phyloP scores from a whole-genome alignment of 2,329 filamentous ascomycete species.

The Paracorniculantispora psalliotae region DNA sequence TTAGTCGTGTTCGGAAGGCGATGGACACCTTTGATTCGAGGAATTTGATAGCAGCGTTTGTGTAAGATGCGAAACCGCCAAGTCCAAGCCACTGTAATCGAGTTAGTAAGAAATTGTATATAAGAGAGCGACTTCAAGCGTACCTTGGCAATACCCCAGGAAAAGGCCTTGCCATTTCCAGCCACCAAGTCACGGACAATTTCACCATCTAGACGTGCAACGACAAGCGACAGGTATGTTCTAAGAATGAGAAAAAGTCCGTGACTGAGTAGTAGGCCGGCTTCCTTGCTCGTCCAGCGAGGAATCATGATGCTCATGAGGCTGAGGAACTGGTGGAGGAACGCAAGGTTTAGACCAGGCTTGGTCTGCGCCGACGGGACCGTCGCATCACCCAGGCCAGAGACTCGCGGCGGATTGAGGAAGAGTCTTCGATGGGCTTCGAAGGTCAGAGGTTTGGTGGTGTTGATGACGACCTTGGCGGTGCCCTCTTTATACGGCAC shows the following conservation, averaged over 20 bases:
- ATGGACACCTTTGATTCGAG: slow-evolving; percentile 97
- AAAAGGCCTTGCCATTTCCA: slow-evolving; percentile 81
- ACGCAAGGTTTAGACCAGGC: slow-evolving; percentile 89
- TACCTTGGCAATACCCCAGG: slow-evolving; percentile 80
- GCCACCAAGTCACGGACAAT: slow-evolving; percentile 96
- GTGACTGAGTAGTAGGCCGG: slow-evolving; percentile 82
- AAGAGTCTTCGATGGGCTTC: slow-evolving; percentile 94
- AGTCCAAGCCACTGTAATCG: slow-evolving; percentile 74
- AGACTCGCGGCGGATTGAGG: slow-evolving; percentile 80
- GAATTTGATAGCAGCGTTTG: slow-evolving; percentile 98
- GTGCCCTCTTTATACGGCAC: slow-evolving; percentile 87
- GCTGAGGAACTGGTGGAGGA: slow-evolving; percentile 93
- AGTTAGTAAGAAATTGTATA: not conserved
- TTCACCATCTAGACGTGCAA: slow-evolving; percentile 89
- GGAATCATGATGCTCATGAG: slow-evolving; percentile 97
- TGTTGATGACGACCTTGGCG: slow-evolving; percentile 84
- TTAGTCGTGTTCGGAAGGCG: slow-evolving; percentile 90
- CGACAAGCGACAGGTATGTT: slow-evolving; percentile 89
- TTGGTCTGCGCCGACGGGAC: slow-evolving; percentile 89
- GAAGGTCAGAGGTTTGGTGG: slow-evolving; percentile 89
- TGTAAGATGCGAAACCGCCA: slow-evolving; percentile 89
- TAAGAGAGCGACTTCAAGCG: slow-evolving; percentile 13
- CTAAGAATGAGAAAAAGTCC: slow-evolving; percentile 83
- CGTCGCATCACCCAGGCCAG: slow-evolving; percentile 66
- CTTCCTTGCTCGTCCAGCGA: slow-evolving; percentile 91